Evolutionary conservation across 164 flowering plant species (phyloP), one percentile per base, ranked within the genome.

Genomic region (Sextonia rubra): DNA sequence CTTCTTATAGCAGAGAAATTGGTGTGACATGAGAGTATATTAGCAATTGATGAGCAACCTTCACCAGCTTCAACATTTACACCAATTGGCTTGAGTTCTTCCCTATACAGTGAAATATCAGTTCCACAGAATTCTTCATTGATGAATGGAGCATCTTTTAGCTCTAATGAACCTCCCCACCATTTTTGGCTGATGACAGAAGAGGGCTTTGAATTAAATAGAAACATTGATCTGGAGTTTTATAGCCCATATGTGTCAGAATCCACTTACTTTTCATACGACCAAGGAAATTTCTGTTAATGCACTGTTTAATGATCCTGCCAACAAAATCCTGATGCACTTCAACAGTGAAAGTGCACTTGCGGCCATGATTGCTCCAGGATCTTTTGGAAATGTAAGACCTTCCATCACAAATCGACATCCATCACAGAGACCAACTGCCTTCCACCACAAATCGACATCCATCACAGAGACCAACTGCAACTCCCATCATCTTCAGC

Each of bases 401-500:
- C 72, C 69, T 44, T 61, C 44, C 2, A 69, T 75, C 5, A 81
- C 75, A 73, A 78, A 68, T 2, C 23, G 49, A 61, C 70, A 60
- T 4, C 80, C 81, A 48, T 73, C 73, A 4, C 12, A 6, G 15
- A 76, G 71, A n/a, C 56, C 76, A n/a, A 63, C 58, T 3, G 60
- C 69, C n/a, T n/a, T n/a, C 44, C 2, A 69, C 77, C 5, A 81
- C 75, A 73, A 78, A 68, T 2, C 23, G 49, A 61, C 70, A 60
- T 4, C 80, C 81, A 48, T 73, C 73, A 4, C 12, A 6, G 15
- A 76, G 71, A n/a, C 56, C 76, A n/a, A 63, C 58, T 3, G 60
- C 69, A 26, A 78, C 80, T 6, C 81, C 83, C 56, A 81, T 56
- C 30, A 64, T 56, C 68, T 70, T 62, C 18, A 81, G 67, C 49